phyloP scores from a whole-genome alignment of 345 rosid genomes.

The Lumnitzera racemosa region DNA sequence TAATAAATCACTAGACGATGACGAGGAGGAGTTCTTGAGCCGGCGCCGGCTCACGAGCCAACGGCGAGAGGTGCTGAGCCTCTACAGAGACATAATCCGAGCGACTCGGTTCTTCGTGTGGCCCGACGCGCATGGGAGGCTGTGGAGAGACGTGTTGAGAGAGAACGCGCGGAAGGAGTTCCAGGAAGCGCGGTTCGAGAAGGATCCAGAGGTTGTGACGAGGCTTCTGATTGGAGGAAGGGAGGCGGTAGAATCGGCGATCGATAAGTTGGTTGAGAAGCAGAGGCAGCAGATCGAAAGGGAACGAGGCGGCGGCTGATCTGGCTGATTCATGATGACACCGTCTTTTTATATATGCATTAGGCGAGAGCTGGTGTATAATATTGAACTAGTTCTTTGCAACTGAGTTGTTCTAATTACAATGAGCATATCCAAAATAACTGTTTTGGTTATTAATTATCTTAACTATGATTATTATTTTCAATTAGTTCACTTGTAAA shows the following conservation, averaged over 20 bases:
- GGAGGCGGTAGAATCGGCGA: conserved; percentile 62
- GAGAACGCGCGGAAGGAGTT: conserved; percentile 83
- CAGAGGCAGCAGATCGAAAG: conserved; percentile 56
- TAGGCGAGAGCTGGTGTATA: too few relatives aligned
- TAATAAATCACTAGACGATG: conserved; percentile 43
- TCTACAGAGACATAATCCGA: conserved; percentile 80
- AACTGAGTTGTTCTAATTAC: too few relatives aligned
- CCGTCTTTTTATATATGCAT: too few relatives aligned
- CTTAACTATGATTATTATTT: too few relatives aligned
- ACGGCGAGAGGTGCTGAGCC: conserved; percentile 65
- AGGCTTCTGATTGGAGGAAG: conserved; percentile 72
- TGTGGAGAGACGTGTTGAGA: conserved; percentile 75
- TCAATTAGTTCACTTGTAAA: too few relatives aligned
- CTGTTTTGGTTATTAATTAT: too few relatives aligned
- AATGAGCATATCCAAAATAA: too few relatives aligned
- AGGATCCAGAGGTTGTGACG: conserved; percentile 71
- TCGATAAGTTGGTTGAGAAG: conserved; percentile 76
- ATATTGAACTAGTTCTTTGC: too few relatives aligned
- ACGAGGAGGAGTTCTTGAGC: conserved; percentile 50
- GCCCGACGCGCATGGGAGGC: conserved; percentile 59
- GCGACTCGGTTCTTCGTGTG: conserved; percentile 76
- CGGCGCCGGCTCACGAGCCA: conserved; percentile 58
- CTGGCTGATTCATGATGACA: too few relatives aligned
- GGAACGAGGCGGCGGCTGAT: conserved; percentile 24
- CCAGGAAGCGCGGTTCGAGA: conserved; percentile 74